A percentile compares a stretch with the other conserved stretches of the same genome.
phyloP scores from a whole-genome alignment of 169 alveolate genomes.

The Eimeria zaria region DNA sequence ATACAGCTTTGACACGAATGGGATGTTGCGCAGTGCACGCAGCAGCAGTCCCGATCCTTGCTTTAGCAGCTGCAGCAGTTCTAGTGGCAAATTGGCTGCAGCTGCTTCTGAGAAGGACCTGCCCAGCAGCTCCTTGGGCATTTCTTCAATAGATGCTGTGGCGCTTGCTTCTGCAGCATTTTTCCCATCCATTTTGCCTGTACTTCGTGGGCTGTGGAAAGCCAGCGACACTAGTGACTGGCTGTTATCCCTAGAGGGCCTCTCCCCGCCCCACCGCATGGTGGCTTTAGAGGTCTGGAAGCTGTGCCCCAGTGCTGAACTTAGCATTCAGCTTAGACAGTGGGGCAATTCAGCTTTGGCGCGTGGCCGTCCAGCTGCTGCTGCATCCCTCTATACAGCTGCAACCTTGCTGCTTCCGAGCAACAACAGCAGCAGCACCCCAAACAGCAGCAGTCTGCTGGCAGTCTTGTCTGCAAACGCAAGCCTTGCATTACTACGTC shows the following conservation, averaged over 20 bases:
- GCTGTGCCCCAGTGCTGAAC: conserved; percentile 22
- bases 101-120: not conserved
- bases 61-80: not conserved
- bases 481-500: conserved; percentile 28
- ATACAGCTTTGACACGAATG: not conserved
- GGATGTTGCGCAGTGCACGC: not conserved
- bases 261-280: not conserved
- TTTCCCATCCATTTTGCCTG: not conserved
- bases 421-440: not conserved
- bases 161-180: conserved; percentile 40
- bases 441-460: conserved; percentile 1
- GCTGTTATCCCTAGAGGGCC: not conserved
- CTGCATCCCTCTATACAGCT: conserved; percentile 32
- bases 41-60: not conserved
- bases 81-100: not conserved
- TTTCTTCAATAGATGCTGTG: conserved; percentile 11
- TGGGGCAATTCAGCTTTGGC: conserved; percentile 53
- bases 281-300: conserved; percentile 14
- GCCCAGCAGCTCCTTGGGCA: not conserved
- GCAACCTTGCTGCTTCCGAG: conserved; percentile 23
- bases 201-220: conserved; percentile 30
- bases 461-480: conserved; percentile 40
- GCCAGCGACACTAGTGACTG: not conserved
- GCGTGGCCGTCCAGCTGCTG: conserved; percentile 47
- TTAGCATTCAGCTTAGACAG: conserved; percentile 6